Evolutionary conservation across 345 rosid genomes (phyloP), one percentile per base, ranked within the genome.

Genomic region (Bruguiera parviflora): DNA sequence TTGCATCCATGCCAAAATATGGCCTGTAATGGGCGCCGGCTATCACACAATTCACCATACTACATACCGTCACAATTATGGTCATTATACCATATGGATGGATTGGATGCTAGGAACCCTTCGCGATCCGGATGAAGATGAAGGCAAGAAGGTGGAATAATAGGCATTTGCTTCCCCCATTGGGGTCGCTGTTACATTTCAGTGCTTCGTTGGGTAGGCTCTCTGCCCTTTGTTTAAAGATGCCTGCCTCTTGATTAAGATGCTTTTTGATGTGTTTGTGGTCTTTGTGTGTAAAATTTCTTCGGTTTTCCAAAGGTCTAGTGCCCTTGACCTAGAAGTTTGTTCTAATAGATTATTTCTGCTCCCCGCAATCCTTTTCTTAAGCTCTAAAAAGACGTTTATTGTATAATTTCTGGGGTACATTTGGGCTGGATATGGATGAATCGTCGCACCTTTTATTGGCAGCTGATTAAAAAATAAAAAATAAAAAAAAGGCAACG

Each of bases 1-100:
- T 62, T 92, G 97, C 79, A 95, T 95, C 77, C 89, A 95, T 24
- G 84, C 75, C 57, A 87, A 87, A 55, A 32, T 87, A 2, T 92
- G 99, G 99, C 96, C 99, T 2, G 80, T 90, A 24, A 92, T 95
- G 99, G 99, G 99, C 22, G 96, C 99, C 51, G 99, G 97, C 32
- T 88, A 89, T 84, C 99, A 95, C 79, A 95, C 99, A 13, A 87
- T 95, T 78, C 99, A 95, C 71, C 99, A 95, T 76, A 92, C 93
- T 2, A 91, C 96, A 3, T 91, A 94, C 76, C 90, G 91, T n/a
- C 98, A 94, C 63, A 94, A 94, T 72, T 95, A 95, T 73, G 99
- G 99, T 11, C 99, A 95, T 66, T 95, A 88, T 53, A 95, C 99
- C 10, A 83, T 95, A 66, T 90, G 96, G 96, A 92, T 95, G 99